A percentile compares a stretch with the other conserved stretches of the same genome.
Conservation (phyloP, 192 early-diverging fungal genomes). For the Coemansia asiatica region DNA sequence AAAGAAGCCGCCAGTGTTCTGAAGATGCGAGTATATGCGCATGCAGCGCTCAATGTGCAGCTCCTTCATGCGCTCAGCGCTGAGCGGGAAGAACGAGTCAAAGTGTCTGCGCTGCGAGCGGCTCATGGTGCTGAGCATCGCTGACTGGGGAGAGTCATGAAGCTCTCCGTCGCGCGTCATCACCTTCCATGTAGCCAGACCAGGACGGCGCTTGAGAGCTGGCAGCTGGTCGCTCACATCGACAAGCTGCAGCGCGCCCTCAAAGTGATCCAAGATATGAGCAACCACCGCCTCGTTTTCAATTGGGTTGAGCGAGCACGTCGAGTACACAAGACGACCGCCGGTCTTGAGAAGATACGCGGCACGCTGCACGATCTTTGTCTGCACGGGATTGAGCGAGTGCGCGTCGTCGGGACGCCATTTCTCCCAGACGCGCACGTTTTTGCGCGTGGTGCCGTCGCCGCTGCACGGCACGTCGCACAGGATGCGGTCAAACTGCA, state of each 20-base stretch:
- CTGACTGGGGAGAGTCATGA: slow-evolving; percentile 56
- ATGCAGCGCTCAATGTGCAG: slow-evolving; percentile 74
- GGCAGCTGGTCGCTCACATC: slow-evolving; percentile 86
- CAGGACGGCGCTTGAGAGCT: slow-evolving; percentile 75
- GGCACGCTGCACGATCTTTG: slow-evolving; percentile 85
- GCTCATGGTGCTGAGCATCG: slow-evolving; percentile 28
- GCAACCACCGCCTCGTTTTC: slow-evolving; percentile 97
- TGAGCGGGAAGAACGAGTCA: slow-evolving; percentile 61
- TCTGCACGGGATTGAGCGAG: slow-evolving; percentile 81
- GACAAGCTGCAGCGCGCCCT: slow-evolving; percentile 75
- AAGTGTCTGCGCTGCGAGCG: slow-evolving; percentile 53
- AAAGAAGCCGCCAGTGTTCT: slow-evolving; percentile 99
- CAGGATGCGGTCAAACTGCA: slow-evolving; percentile 96
- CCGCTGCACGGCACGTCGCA: slow-evolving; percentile 98
- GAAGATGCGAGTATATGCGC: slow-evolving; percentile 88
- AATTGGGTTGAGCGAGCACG: slow-evolving; percentile 97
- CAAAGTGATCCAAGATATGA: slow-evolving; percentile 65
- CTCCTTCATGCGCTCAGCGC: slow-evolving; percentile 57
- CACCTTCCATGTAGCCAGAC: slow-evolving; percentile 86
- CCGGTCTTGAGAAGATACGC: slow-evolving; percentile 85
- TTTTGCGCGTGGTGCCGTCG: slow-evolving; percentile 97
- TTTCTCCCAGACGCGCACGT: slow-evolving; percentile 84
- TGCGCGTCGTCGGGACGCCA: slow-evolving; percentile 79
- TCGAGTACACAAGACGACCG: slow-evolving; percentile 95
- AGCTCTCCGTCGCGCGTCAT: slow-evolving; percentile 69